A percentile compares a stretch with the other conserved stretches of the same genome.
phyloP scores from a whole-genome alignment of 345 rosid species.

The Mangifera indica region DNA sequence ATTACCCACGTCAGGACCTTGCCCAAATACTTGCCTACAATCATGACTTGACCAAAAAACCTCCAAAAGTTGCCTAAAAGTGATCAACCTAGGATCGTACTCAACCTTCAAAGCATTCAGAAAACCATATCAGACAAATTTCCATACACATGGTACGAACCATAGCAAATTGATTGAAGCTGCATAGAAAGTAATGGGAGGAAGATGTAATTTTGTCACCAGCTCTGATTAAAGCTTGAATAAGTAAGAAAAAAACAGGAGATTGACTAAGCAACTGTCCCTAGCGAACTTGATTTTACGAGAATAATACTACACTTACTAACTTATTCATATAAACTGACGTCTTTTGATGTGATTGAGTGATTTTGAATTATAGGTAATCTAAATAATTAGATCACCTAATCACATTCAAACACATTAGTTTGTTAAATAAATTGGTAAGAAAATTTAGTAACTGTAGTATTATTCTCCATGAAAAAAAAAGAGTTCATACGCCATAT shows the following conservation, averaged over 20 bases:
- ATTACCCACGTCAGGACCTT: constrained; percentile 94
- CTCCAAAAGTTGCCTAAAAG: constrained; percentile 72
- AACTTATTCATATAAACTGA: too few species aligned
- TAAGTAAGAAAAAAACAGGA: background rate
- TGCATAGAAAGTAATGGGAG: background rate
- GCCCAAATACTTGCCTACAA: constrained; percentile 88
- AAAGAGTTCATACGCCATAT: background rate
- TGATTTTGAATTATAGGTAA: too few species aligned
- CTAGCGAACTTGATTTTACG: background rate
- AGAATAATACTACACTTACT: too few species aligned
- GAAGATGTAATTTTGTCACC: background rate
- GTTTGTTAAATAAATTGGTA: too few species aligned
- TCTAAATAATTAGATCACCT: too few species aligned
- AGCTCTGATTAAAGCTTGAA: background rate
- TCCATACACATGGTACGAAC: background rate
- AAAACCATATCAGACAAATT: constrained; percentile 2
- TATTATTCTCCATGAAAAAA: background rate
- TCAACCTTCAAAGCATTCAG: constrained; percentile 58
- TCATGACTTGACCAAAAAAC: constrained; percentile 93
- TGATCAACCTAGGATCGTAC: constrained; percentile 65
- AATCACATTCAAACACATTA: too few species aligned
- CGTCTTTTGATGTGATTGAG: too few species aligned
- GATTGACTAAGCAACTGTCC: background rate
- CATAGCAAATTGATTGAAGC: background rate
- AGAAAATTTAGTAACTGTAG: too few species aligned